phyloP scores from a whole-genome alignment of 805 yeast species.

The Candida xiaguanensis region DNA sequence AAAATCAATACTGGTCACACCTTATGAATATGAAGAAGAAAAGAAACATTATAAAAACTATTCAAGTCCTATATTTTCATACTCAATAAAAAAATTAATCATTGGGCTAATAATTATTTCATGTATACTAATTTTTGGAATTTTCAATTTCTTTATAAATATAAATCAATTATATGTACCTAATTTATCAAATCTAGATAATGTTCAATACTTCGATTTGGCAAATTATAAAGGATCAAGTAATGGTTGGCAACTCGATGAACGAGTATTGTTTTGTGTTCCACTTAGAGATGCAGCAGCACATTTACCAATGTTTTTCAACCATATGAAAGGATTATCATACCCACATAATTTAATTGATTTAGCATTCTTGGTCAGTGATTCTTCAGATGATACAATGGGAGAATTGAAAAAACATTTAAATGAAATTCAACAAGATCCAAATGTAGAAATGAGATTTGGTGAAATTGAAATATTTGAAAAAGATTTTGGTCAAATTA shows the following conservation, averaged over 20 bases:
- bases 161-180: slow-evolving; percentile 25
- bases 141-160: slow-evolving; percentile 1
- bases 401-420: slow-evolving; percentile 57
- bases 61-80: neutral
- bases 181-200: slow-evolving; percentile 20
- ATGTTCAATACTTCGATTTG: slow-evolving; percentile 72
- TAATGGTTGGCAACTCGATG: slow-evolving; percentile 76
- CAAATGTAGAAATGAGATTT: slow-evolving; percentile 59
- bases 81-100: slow-evolving; percentile 2
- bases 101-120: slow-evolving; percentile 2
- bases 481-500: slow-evolving; percentile 88
- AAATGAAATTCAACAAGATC: slow-evolving; percentile 59
- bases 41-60: slow-evolving; percentile 1
- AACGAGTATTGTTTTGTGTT: slow-evolving; percentile 78
- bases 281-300: slow-evolving; percentile 91
- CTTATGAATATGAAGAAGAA: slow-evolving; percentile 18
- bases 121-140: neutral
- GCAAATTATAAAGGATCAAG: slow-evolving; percentile 59
- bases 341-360: slow-evolving; percentile 88
- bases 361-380: slow-evolving; percentile 80
- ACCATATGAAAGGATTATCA: slow-evolving; percentile 72
- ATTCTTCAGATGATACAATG: slow-evolving; percentile 86
- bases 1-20: slow-evolving; percentile 19
- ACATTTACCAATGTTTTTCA: slow-evolving; percentile 85
- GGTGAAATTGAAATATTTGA: slow-evolving; percentile 86